These are phyloP conservation scores for Verticillium tricorpus DNA, from an alignment of 2,329 filamentous ascomycete species.

Conservation along the genomic window DNA sequence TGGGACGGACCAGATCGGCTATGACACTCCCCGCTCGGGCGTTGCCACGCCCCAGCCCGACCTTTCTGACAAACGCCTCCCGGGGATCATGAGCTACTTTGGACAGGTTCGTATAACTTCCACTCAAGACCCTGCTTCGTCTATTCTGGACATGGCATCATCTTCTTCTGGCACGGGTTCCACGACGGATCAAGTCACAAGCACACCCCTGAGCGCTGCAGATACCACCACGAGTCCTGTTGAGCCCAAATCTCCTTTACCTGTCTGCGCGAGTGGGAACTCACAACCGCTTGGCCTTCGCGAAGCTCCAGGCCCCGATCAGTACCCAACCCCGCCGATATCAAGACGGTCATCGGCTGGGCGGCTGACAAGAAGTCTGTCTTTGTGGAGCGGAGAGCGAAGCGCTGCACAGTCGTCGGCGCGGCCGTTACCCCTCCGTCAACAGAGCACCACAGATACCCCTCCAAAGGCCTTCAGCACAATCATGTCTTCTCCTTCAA, in stretches of 20 bases:
- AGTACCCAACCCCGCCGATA: conserved; percentile 15
- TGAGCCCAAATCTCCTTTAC: conserved; percentile 9
- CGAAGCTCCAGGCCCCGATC: conserved; percentile 2
- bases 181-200: not conserved
- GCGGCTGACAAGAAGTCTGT: conserved; percentile 23
- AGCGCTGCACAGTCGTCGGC: conserved; percentile 26
- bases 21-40: conserved; percentile 83
- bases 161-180: not conserved
- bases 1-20: conserved; percentile 71
- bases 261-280: not conserved
- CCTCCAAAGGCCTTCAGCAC: conserved; percentile 39
- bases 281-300: not conserved
- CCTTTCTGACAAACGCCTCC: conserved; percentile 88
- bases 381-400: conserved; percentile 19
- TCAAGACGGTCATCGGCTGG: conserved; percentile 14
- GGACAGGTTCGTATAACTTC: conserved; percentile 95
- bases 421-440: conserved; percentile 29
- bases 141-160: not conserved
- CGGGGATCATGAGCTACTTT: conserved; percentile 96
- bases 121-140: conserved; percentile 20
- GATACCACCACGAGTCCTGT: not conserved
- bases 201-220: not conserved
- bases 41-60: conserved; percentile 92
- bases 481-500: conserved; percentile 55
- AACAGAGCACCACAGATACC: conserved; percentile 40